These are phyloP conservation scores for Suillus subalutaceus DNA, from an alignment of 768 basidiomycete species.

Conservation along the genomic window DNA sequence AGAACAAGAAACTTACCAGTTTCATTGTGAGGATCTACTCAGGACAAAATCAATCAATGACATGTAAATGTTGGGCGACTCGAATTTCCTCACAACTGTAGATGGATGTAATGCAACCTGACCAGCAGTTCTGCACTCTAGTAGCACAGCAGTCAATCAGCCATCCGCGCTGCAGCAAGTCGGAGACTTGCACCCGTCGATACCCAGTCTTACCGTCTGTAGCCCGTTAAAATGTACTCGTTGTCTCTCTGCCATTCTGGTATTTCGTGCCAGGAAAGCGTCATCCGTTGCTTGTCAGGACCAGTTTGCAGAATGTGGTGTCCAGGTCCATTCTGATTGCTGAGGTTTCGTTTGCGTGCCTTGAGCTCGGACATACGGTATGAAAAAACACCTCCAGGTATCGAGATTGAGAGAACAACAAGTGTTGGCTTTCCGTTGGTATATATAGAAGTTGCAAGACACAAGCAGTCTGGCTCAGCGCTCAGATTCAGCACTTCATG, in stretches of 20 bases:
- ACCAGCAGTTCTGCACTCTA: slow-evolving; percentile 65
- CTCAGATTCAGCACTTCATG: neutral
- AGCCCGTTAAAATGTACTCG: slow-evolving; percentile 70
- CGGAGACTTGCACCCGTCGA: slow-evolving; percentile 9
- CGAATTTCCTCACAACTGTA: slow-evolving; percentile 60
- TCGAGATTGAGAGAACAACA: neutral
- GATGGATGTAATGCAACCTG: slow-evolving; percentile 62
- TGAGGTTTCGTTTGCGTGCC: slow-evolving; percentile 2
- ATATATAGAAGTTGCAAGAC: neutral
- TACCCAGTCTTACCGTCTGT: slow-evolving; percentile 55
- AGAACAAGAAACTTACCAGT: slow-evolving; percentile 48
- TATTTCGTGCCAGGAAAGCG: slow-evolving; percentile 59
- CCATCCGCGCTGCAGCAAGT: slow-evolving; percentile 12
- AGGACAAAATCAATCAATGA: slow-evolving; percentile 21
- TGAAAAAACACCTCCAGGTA: neutral
- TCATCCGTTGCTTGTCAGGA: slow-evolving; percentile 19
- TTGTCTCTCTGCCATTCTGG: slow-evolving; percentile 76
- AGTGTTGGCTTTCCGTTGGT: neutral
- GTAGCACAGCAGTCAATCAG: slow-evolving; percentile 3
- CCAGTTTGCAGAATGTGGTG: slow-evolving; percentile 4
- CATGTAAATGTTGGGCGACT: slow-evolving; percentile 12
- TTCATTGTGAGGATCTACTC: slow-evolving; percentile 76
- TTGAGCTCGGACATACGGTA: slow-evolving; percentile 1
- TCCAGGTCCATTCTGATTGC: slow-evolving; percentile 13
- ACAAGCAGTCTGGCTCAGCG: neutral